phyloP scores from a whole-genome alignment of 495 filamentous ascomycete species.

The Podospora comata region DNA sequence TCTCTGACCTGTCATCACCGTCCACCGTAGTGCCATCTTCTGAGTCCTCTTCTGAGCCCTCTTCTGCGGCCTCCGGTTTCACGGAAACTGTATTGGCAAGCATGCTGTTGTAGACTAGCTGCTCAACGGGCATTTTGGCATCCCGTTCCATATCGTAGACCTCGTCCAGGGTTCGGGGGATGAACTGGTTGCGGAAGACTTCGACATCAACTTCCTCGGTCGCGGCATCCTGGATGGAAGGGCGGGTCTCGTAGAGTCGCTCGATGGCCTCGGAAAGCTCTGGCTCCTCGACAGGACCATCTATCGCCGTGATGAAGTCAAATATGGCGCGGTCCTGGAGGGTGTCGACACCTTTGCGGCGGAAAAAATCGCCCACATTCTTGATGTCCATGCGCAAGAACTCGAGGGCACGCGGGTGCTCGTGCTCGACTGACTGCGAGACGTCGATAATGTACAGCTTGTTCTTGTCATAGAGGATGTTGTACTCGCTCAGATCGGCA shows the following conservation, averaged over 20 bases:
- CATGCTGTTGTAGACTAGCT: slow-evolving; percentile 76
- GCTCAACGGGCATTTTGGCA: slow-evolving; percentile 66
- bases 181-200: slow-evolving; percentile 92
- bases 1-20: slow-evolving; percentile 43
- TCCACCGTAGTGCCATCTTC: slow-evolving; percentile 44
- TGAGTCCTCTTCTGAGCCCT: slow-evolving; percentile 38
- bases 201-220: slow-evolving; percentile 72
- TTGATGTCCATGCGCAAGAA: slow-evolving; percentile 98
- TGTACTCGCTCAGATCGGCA: slow-evolving; percentile 96
- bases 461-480: slow-evolving; percentile 81
- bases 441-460: slow-evolving; percentile 94
- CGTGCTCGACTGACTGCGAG: slow-evolving; percentile 93
- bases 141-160: slow-evolving; percentile 96
- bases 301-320: slow-evolving; percentile 66
- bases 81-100: slow-evolving; percentile 65
- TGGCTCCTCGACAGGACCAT: slow-evolving; percentile 52
- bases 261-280: slow-evolving; percentile 44
- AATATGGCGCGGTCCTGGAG: slow-evolving; percentile 72
- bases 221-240: slow-evolving; percentile 45
- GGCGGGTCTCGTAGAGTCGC: slow-evolving; percentile 43
- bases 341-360: slow-evolving; percentile 73
- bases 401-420: slow-evolving; percentile 85
- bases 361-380: slow-evolving; percentile 90
- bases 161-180: slow-evolving; percentile 88
- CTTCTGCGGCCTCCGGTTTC: slow-evolving; percentile 40